phyloP scores from a whole-genome alignment of 2,329 filamentous ascomycete genomes.

The Drechslerella coelobrocha region DNA sequence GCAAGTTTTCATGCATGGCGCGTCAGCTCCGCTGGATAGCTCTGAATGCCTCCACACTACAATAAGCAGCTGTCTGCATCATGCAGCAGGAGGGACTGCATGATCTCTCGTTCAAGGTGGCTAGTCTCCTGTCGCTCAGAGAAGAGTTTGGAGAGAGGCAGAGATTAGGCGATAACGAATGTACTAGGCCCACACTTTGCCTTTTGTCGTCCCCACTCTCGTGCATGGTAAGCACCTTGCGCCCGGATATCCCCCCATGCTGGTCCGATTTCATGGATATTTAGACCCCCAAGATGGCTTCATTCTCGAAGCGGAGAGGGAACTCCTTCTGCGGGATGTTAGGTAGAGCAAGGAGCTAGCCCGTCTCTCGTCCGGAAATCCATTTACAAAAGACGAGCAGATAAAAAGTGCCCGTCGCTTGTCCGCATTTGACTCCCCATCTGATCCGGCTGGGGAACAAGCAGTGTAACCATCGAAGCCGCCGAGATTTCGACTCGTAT shows the following conservation, averaged over 20 bases:
- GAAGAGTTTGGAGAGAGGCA: too few species aligned
- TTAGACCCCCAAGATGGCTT: not conserved
- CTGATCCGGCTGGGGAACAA: not conserved
- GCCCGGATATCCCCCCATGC: not conserved
- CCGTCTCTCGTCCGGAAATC: constrained; percentile 13
- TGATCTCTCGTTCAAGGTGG: not conserved
- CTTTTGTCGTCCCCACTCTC: not conserved
- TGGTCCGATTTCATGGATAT: not conserved
- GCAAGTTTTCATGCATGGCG: not conserved
- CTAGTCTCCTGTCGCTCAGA: not conserved
- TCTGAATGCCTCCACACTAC: not conserved
- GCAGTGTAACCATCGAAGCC: not conserved
- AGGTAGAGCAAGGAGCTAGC: constrained; percentile 7
- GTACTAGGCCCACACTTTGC: not conserved
- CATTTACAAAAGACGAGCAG: constrained; percentile 14
- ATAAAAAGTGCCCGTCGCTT: constrained; percentile 49
- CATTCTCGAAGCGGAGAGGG: constrained; percentile 11
- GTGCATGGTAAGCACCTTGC: not conserved
- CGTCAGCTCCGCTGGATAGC: not conserved
- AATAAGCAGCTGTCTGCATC: not conserved
- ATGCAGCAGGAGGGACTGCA: not conserved
- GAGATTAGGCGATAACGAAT: not conserved
- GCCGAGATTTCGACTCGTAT: too few species aligned
- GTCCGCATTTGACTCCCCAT: constrained; percentile 17
- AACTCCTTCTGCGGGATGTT: constrained; percentile 31